Percentiles rank a stretch among this genome's conserved stretches.
These are phyloP conservation scores for Elymus sibiricus DNA, from an alignment of 176 grass and related monocot genomes.

Conservation along the genomic window DNA sequence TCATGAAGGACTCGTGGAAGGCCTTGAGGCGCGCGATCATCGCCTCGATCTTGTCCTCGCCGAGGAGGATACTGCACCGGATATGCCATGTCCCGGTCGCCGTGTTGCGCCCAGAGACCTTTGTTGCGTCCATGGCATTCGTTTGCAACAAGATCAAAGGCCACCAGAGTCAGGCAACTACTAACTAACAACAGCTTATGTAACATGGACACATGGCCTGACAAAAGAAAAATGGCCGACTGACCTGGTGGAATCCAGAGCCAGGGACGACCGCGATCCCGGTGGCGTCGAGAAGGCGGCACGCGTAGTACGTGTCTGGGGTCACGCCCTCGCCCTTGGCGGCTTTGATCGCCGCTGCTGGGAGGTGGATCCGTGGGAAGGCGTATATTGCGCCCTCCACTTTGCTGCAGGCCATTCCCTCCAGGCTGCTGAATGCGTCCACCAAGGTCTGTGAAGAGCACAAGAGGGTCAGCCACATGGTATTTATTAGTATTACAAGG, in stretches of 20 bases:
- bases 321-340: constrained; percentile 30
- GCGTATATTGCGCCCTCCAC: constrained; percentile 68
- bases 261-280: constrained; percentile 65
- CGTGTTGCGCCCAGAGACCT: background rate
- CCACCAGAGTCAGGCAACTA: background rate
- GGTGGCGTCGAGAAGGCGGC: constrained; percentile 45
- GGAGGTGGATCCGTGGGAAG: constrained; percentile 67
- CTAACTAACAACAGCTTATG: background rate
- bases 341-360: constrained; percentile 41
- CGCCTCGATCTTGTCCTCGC: constrained; percentile 38
- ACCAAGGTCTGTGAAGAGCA: constrained; percentile 39
- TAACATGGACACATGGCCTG: too few species aligned
- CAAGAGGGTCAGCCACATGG: background rate
- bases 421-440: constrained; percentile 58
- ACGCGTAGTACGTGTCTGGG: constrained; percentile 55
- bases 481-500: background rate
- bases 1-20: constrained; percentile 82
- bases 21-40: constrained; percentile 45
- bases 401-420: constrained; percentile 62
- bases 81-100: constrained; percentile 46
- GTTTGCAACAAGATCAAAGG: background rate
- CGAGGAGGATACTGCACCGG: constrained; percentile 51
- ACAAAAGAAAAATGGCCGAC: background rate
- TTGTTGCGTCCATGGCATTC: background rate
- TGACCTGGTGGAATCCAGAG: constrained; percentile 68